Percentiles rank a stretch among this genome's conserved stretches.
Conservation (phyloP, 148 eudicot species). For the Simmondsia chinensis region DNA sequence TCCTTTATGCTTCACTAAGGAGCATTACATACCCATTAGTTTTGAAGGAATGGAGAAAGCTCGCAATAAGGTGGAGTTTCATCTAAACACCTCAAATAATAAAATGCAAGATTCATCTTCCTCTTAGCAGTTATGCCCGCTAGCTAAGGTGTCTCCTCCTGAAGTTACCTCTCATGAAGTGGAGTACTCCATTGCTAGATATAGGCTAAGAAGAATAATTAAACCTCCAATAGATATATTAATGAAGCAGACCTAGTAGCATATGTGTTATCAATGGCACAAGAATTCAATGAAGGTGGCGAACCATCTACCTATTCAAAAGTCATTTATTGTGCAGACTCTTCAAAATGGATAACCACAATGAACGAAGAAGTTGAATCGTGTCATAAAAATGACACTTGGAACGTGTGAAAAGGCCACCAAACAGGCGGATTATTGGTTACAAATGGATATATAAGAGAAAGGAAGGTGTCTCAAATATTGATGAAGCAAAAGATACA, state of each 20-base stretch:
- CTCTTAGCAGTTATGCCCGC: too few relatives aligned
- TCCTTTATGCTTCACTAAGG: not conserved
- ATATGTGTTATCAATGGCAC: not conserved
- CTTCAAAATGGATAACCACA: not conserved
- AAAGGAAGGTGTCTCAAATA: slow-evolving; percentile 1
- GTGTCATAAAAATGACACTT: slow-evolving; percentile 5
- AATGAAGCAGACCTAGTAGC: not conserved
- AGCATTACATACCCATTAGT: not conserved
- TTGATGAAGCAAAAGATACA: not conserved
- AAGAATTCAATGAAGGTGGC: not conserved
- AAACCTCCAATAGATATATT: not conserved
- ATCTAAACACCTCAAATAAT: not conserved
- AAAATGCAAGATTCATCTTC: not conserved
- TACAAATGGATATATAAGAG: slow-evolving; percentile 7
- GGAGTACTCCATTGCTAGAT: not conserved
- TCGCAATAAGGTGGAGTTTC: not conserved
- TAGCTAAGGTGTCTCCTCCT: too few relatives aligned
- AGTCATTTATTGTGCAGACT: not conserved
- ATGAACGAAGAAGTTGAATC: slow-evolving; percentile 6
- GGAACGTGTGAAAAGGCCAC: not conserved
- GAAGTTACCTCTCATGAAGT: too few relatives aligned
- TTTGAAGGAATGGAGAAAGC: not conserved
- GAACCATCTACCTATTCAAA: not conserved
- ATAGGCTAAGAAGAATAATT: not conserved
- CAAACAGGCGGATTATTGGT: not conserved